Evolutionary conservation across 345 rosid species (phyloP).

Genomic region (Nephelium lappaceum): DNA sequence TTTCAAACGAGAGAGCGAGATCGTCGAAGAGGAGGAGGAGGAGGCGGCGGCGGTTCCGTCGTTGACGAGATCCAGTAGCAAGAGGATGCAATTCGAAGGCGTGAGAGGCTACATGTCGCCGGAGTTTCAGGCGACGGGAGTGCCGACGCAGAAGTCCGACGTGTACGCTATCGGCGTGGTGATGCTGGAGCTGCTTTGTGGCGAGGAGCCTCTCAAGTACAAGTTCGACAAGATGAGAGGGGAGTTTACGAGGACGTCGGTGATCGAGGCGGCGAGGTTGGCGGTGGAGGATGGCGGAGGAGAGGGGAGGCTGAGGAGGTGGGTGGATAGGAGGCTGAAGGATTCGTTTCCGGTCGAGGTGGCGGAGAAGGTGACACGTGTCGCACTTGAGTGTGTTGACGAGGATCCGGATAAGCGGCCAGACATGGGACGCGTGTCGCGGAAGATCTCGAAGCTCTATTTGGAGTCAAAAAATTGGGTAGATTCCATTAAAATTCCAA

Average conservation of each 20-base stretch:
- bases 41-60: background rate
- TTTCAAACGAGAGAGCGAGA: conserved; percentile 20
- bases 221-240: conserved; percentile 49
- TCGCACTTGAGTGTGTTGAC: conserved; percentile 71
- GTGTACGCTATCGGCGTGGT: conserved; percentile 81
- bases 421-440: conserved; percentile 82
- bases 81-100: conserved; percentile 58
- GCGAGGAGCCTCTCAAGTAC: conserved; percentile 75
- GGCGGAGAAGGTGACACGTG: conserved; percentile 52
- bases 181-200: conserved; percentile 73
- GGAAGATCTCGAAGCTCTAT: conserved; percentile 71
- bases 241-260: conserved; percentile 52
- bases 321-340: conserved; percentile 71
- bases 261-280: conserved; percentile 59
- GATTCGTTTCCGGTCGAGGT: conserved; percentile 84
- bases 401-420: conserved; percentile 72
- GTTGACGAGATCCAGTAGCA: conserved; percentile 39
- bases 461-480: conserved; percentile 68
- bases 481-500: conserved; percentile 42
- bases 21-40: conserved; percentile 21
- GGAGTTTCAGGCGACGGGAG: conserved; percentile 56
- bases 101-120: conserved; percentile 89
- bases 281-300: conserved; percentile 41
- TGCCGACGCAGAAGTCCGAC: conserved; percentile 75
- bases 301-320: conserved; percentile 57